These are phyloP conservation scores for Daldinia loculata DNA, from an alignment of 495 filamentous ascomycete species.

Conservation along the genomic window DNA sequence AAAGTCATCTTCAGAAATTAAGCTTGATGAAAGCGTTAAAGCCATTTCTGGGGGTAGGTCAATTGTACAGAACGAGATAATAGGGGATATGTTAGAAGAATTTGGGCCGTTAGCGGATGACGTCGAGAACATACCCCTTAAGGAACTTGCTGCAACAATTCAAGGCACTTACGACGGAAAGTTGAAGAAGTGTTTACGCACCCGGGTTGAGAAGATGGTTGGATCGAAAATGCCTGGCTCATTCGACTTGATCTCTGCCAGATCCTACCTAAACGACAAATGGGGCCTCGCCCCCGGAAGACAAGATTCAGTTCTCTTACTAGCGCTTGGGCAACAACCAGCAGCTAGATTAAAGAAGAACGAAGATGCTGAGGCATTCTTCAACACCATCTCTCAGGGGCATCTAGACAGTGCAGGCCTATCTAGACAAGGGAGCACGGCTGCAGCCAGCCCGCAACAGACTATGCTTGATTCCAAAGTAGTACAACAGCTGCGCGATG, in stretches of 20 bases:
- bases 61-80: conserved; percentile 85
- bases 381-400: conserved; percentile 77
- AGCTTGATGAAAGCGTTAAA: conserved; percentile 86
- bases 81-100: conserved; percentile 86
- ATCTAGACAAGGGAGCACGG: conserved; percentile 68
- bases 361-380: conserved; percentile 79
- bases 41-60: conserved; percentile 71
- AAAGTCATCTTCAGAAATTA: conserved; percentile 79
- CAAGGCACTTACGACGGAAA: conserved; percentile 90
- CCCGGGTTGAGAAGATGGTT: conserved; percentile 80
- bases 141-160: conserved; percentile 85
- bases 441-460: conserved; percentile 70
- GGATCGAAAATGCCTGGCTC: conserved; percentile 93
- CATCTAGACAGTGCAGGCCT: conserved; percentile 79
- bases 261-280: conserved; percentile 81
- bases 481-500: conserved; percentile 57
- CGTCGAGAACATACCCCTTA: conserved; percentile 87
- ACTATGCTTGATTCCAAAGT: conserved; percentile 88
- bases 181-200: conserved; percentile 85
- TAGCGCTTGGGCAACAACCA: conserved; percentile 85
- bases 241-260: conserved; percentile 83
- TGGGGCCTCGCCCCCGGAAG: conserved; percentile 83
- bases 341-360: conserved; percentile 77
- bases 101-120: conserved; percentile 91
- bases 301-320: conserved; percentile 81